Base-by-base conservation (phyloP, 805 yeast species). In the Candida morakotiae region DNA sequence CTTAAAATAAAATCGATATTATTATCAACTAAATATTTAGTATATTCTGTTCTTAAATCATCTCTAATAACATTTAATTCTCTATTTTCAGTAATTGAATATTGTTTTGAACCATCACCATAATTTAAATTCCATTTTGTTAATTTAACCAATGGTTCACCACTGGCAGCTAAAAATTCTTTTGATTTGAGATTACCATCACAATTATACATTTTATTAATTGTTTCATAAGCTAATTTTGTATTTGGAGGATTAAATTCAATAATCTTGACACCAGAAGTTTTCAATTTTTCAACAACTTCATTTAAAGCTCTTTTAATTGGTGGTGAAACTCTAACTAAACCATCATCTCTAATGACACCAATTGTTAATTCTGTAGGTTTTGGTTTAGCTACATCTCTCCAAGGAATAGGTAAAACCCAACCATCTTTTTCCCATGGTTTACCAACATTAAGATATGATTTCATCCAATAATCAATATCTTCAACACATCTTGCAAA, bases 281-380 rank as follows among this genome's bases (percentile, higher is more conserved):
- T 71, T 39, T 63, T 56, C 48, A 85, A 69, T 47, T 77, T 79
- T 7, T 62, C 71, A 13, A 63, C 81, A 5, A 76, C 73, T 34
- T 64, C 60, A 43, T 76, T 63, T 52, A 85, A 62, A 26, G 71
- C 83, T 48, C 87, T 65, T 13, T 59, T 49, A 30, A 79, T 66
- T 32, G 88, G 86, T 13, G 88, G 85, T 40, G 78, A 75, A 34
- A 85, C 84, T 46, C 71, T 77, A 10, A 80, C 84, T 25, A 75
- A 49, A 17, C 81, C 83, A 53, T 81, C 86, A 47, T 79, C 82
- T 49, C 64, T 76, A 58, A 79, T 63, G 20, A 81, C 71, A 22
- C 80, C 88, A 46, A 81, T 71, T 9, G 79, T 80, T 44, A 81
- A 55, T 16, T 60, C 59, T 21, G 51, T 38, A 3, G 79, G 62